Conservation (phyloP, 441 rosid species). For the Populus trichocarpa region DNA sequence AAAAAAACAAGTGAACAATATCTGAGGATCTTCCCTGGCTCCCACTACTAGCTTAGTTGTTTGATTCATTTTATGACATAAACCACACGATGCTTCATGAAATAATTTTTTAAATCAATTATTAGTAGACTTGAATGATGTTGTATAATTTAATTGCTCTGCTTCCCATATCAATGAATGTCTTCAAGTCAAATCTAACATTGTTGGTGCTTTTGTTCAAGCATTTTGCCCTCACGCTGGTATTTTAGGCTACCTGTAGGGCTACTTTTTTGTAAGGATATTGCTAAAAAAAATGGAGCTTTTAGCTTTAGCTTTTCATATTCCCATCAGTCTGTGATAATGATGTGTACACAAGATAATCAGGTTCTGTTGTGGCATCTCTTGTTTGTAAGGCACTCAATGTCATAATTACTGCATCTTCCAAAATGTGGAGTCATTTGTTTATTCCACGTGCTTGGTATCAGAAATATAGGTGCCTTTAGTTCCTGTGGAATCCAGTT, state of each 20-base stretch:
- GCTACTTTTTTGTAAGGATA: not conserved
- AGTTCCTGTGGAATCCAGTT: too few species aligned
- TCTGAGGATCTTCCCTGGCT: not conserved
- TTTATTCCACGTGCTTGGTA: too few species aligned
- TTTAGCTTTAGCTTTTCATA: not conserved
- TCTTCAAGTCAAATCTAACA: not conserved
- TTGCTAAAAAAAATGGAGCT: not conserved
- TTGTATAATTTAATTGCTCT: not conserved
- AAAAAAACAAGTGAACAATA: not conserved
- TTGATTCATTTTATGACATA: not conserved
- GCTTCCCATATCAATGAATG: not conserved
- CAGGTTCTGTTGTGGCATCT: not conserved
- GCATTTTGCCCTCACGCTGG: not conserved
- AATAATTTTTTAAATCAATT: not conserved
- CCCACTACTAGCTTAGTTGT: not conserved
- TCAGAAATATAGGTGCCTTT: too few species aligned
- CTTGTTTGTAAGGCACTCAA: not conserved
- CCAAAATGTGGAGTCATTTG: not conserved
- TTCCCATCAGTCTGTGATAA: not conserved
- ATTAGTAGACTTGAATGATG: not conserved
- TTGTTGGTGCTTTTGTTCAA: not conserved
- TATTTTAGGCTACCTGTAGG: not conserved
- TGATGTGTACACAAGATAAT: not conserved
- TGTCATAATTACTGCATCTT: not conserved
- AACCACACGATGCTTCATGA: not conserved